Evolutionary conservation across 176 grass and related monocot genomes (phyloP), one percentile per base, ranked within the genome.

Genomic region (Triticum urartu): DNA sequence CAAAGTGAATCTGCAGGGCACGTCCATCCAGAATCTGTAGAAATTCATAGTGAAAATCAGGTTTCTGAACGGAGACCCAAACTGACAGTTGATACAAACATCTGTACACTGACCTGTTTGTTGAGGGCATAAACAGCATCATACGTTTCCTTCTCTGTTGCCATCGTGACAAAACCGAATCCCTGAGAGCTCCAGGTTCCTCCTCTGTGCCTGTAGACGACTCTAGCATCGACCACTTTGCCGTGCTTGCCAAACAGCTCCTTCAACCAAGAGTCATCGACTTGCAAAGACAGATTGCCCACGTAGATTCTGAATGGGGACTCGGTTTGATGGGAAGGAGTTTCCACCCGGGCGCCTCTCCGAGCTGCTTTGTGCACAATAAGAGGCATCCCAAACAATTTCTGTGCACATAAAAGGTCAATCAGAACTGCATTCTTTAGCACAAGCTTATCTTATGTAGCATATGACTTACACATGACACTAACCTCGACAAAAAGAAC

Each of bases 91-190:
- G 47, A 1, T 48, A 48, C 47, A 48, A 15, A 48, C 13, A 48
- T 48, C 47, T 48, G 1, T 48, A 48, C 1, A 14, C 47, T 48
- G 47, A 98, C 95, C 92, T 93, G 93, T 67, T 87, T 89, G 8
- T 98, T 92, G 47, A 97, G 92, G 78, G 92, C 95, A 24, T 87
- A 89, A 72, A 97, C 90, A 25, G 95, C 95, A 32, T 97, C 95
- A 32, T 93, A 87, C 68, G 94, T 64, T 75, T 89, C 95, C 14
- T 87, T 82, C 56, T 94, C 72, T 18, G 91, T 81, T 24, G 91
- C 90, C 95, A 97, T 97, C 25, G 86, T 84, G 7, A 97, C 92
- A 33, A 97, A 97, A 50, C 89, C 95, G 79, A 93, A 98, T 17
- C 93, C 93, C n/a, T 87, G 83, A 1, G 93, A 98, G n/a, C 95